Evolutionary conservation across 768 basidiomycete species (phyloP).

Genomic region (Gloeostereum incarnatum): DNA sequence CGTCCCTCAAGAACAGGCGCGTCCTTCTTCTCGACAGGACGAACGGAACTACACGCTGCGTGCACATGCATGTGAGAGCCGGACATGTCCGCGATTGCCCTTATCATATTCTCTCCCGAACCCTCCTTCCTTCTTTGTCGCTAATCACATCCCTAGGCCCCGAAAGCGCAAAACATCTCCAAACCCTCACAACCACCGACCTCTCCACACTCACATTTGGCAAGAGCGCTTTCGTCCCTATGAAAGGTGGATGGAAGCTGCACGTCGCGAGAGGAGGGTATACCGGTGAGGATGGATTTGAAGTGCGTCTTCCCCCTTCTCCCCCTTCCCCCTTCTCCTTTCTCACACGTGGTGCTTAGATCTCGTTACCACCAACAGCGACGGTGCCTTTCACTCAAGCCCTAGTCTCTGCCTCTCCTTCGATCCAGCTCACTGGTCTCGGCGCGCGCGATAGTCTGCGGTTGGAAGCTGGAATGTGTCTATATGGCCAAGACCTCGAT

Average conservation of each 20-base stretch:
- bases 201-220: slow-evolving; percentile 75
- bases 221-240: slow-evolving; percentile 68
- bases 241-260: slow-evolving; percentile 62
- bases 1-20: no score
- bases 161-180: slow-evolving; percentile 70
- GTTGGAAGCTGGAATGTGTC: slow-evolving; percentile 93
- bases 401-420: slow-evolving; percentile 49
- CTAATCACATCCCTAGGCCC: slow-evolving; percentile 46
- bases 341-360: slow-evolving; percentile 30
- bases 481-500: slow-evolving; percentile 92
- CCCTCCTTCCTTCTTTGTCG: no score
- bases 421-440: slow-evolving; percentile 83
- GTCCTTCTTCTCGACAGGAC: no score
- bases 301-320: slow-evolving; percentile 34
- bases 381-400: slow-evolving; percentile 63
- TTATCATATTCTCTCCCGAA: no score
- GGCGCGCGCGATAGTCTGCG: slow-evolving; percentile 92
- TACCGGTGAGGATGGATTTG: slow-evolving; percentile 98
- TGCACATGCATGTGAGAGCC: no score
- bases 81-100: no score
- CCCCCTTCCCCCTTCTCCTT: not conserved
- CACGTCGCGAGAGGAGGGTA: slow-evolving; percentile 95
- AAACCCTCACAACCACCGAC: slow-evolving; percentile 67
- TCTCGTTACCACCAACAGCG: slow-evolving; percentile 78
- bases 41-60: no score